Evolutionary conservation across 1,139 yeast genomes (phyloP).

Genomic region (Yamadazyma songkhlaensis): DNA sequence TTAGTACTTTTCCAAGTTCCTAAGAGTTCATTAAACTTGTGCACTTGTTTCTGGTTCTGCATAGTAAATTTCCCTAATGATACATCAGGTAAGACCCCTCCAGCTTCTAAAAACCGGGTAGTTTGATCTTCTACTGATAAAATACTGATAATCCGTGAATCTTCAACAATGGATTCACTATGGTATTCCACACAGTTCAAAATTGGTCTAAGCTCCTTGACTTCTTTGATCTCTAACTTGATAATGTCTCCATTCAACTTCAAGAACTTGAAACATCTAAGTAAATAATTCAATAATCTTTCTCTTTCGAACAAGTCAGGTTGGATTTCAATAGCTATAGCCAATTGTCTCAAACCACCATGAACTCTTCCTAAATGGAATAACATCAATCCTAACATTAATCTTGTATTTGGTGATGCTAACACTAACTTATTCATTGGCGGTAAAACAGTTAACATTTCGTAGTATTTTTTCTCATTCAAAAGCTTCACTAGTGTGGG

Average conservation of each 20-base stretch:
- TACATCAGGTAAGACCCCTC: neutral
- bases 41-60: neutral
- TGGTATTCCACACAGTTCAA: neutral
- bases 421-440: slow-evolving; percentile 7
- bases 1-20: neutral
- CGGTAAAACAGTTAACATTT: slow-evolving; percentile 15
- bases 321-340: slow-evolving; percentile 26
- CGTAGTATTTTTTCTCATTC: slow-evolving; percentile 10
- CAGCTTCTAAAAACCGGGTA: neutral
- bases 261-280: slow-evolving; percentile 16
- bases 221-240: neutral
- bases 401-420: slow-evolving; percentile 6
- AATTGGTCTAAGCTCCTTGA: neutral
- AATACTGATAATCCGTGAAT: neutral
- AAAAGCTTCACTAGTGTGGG: slow-evolving; percentile 3
- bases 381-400: slow-evolving; percentile 21
- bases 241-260: slow-evolving; percentile 11
- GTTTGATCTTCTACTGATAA: neutral
- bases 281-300: slow-evolving; percentile 16
- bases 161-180: neutral
- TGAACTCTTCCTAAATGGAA: slow-evolving; percentile 24
- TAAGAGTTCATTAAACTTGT: neutral
- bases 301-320: slow-evolving; percentile 14
- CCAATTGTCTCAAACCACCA: slow-evolving; percentile 25
- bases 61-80: neutral